A percentile compares a stretch with the other conserved stretches of the same genome.
Evolutionary conservation across 805 yeast species (phyloP).

Genomic region (Lipomyces sp.): DNA sequence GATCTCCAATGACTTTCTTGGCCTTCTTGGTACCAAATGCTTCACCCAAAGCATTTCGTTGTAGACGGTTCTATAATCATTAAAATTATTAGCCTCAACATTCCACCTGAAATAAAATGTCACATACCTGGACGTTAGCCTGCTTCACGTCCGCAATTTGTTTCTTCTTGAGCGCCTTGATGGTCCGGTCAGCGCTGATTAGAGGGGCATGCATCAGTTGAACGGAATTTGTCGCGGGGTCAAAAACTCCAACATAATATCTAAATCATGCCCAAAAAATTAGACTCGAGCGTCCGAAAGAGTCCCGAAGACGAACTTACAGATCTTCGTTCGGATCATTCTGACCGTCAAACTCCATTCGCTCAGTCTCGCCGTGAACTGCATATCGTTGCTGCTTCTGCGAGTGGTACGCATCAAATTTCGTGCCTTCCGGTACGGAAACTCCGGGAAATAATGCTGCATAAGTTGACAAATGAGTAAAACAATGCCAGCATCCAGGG

Average conservation of each 20-base stretch:
- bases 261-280: neutral
- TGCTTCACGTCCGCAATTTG: constrained; percentile 65
- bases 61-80: constrained; percentile 45
- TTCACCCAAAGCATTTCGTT: constrained; percentile 85
- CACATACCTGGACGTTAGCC: constrained; percentile 41
- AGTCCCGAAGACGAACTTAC: constrained; percentile 6
- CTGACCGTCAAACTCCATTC: constrained; percentile 68
- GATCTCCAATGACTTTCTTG: constrained; percentile 78
- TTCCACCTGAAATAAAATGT: neutral
- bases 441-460: constrained; percentile 64
- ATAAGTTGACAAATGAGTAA: neutral
- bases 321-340: constrained; percentile 40
- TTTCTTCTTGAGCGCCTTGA: constrained; percentile 55
- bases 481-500: neutral
- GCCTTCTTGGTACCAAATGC: constrained; percentile 97
- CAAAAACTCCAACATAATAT: constrained; percentile 67
- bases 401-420: constrained; percentile 61
- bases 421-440: constrained; percentile 53
- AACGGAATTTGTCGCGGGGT: constrained; percentile 59
- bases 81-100: neutral
- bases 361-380: constrained; percentile 75
- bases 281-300: no score
- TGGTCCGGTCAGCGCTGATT: constrained; percentile 57
- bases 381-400: constrained; percentile 43
- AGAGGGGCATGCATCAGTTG: constrained; percentile 65